A percentile compares a stretch with the other conserved stretches of the same genome.
Evolutionary conservation across 257 asterid species (phyloP).

Genomic region (Buddleja alternifolia): DNA sequence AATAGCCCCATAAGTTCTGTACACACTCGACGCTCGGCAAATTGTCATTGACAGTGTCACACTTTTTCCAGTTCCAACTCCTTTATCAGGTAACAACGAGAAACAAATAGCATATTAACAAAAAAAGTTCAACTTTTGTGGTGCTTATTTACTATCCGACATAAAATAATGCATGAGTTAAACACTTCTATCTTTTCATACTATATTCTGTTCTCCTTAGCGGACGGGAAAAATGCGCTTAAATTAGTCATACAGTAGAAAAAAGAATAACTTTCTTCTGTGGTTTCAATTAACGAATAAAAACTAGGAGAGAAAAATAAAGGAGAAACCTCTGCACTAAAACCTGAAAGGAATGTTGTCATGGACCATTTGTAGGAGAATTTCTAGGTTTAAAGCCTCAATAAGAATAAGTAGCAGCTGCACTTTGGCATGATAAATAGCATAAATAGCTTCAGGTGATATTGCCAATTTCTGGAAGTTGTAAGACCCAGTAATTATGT

Average conservation of each 20-base stretch:
- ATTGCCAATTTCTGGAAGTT: constrained; percentile 77
- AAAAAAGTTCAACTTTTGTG: not conserved
- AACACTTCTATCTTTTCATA: not conserved
- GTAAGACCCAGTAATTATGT: constrained; percentile 62
- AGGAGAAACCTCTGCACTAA: constrained; percentile 25
- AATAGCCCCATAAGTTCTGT: not conserved
- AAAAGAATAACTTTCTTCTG: constrained; percentile 11
- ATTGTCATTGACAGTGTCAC: not conserved
- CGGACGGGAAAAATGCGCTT: not conserved
- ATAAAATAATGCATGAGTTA: not conserved
- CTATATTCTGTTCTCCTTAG: not conserved
- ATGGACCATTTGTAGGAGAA: constrained; percentile 87
- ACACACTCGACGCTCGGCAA: not conserved
- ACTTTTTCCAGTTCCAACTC: not conserved
- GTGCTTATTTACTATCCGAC: not conserved
- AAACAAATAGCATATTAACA: not conserved
- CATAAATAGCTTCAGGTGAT: constrained; percentile 69
- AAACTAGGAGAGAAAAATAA: constrained; percentile 3
- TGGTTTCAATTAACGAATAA: constrained; percentile 18
- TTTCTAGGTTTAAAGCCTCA: constrained; percentile 85
- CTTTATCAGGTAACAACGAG: not conserved
- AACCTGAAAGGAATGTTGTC: constrained; percentile 90
- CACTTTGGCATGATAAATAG: constrained; percentile 79
- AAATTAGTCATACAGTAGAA: not conserved
- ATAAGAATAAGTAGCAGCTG: constrained; percentile 84